Percentiles rank a stretch among this genome's conserved stretches.
Conservation (phyloP, 306 rosid genomes). For the Begonia loranthoides region DNA sequence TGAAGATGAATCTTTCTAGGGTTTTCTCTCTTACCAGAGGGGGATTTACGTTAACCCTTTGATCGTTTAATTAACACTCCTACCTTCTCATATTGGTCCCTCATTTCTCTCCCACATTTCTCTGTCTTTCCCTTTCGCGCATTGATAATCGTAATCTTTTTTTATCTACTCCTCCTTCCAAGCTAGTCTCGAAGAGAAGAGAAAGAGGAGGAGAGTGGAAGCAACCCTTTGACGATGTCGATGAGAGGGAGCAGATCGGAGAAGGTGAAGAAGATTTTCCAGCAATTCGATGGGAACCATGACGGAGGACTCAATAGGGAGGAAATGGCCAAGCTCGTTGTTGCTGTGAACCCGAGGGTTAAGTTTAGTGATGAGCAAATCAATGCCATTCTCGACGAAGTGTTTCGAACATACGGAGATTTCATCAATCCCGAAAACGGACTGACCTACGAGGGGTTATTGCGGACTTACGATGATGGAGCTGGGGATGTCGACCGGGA, state of each 20-base stretch:
- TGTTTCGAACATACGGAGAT: slow-evolving; percentile 75
- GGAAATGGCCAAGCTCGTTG: slow-evolving; percentile 92
- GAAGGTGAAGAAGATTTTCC: slow-evolving; percentile 82
- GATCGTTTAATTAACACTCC: background rate
- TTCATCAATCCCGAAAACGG: slow-evolving; percentile 86
- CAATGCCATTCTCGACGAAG: slow-evolving; percentile 95
- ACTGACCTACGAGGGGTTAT: slow-evolving; percentile 73
- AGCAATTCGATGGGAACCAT: slow-evolving; percentile 61
- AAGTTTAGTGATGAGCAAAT: slow-evolving; percentile 96
- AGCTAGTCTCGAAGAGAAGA: background rate
- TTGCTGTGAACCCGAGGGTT: slow-evolving; percentile 96
- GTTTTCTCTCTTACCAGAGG: background rate
- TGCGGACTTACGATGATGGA: slow-evolving; percentile 90
- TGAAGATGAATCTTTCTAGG: background rate
- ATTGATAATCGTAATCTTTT: background rate
- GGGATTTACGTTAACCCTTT: too few relatives aligned
- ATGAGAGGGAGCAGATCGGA: slow-evolving; percentile 96
- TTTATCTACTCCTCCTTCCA: background rate
- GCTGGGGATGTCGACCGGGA: slow-evolving; percentile 98
- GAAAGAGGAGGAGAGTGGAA: background rate
- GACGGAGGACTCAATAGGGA: slow-evolving; percentile 83
- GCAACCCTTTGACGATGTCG: slow-evolving; percentile 53
- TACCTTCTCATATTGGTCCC: slow-evolving; percentile 1
- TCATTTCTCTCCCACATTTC: background rate
- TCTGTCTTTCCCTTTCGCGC: background rate